Evolutionary conservation across 2,329 filamentous ascomycete species (phyloP).

Genomic region (Aspergillus caelatus): DNA sequence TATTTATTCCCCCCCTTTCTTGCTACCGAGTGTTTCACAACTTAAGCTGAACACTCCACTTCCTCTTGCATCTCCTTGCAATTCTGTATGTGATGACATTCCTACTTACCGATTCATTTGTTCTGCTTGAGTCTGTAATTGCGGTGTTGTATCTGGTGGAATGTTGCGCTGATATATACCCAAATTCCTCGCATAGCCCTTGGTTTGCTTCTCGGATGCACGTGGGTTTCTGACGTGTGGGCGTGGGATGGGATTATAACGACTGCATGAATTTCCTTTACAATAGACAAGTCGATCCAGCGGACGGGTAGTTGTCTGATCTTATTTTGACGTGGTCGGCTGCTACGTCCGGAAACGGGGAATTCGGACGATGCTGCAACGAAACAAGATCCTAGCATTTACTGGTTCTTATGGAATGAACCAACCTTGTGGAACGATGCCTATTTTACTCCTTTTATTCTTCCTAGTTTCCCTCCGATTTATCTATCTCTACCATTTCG

Average conservation of each 20-base stretch:
- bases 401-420: not conserved
- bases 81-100: constrained; percentile 9
- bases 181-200: constrained; percentile 28
- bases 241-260: constrained; percentile 25
- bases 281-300: constrained; percentile 23
- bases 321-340: not conserved
- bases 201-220: constrained; percentile 24
- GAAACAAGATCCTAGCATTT: not conserved
- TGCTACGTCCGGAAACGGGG: not conserved
- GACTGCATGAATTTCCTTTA: constrained; percentile 31
- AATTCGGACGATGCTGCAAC: not conserved
- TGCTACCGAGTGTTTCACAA: not conserved
- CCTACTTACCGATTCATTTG: constrained; percentile 7
- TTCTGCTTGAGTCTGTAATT: constrained; percentile 16
- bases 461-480: not conserved
- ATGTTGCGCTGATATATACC: constrained; percentile 31
- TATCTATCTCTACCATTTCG: not conserved
- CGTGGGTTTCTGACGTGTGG: constrained; percentile 22
- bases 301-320: not conserved
- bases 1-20: not conserved
- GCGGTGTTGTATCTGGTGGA: constrained; percentile 22
- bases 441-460: not conserved
- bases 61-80: constrained; percentile 3
- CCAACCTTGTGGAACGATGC: not conserved
- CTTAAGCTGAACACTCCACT: constrained; percentile 2